These are phyloP conservation scores for Phytophthora nicotianae DNA, from an alignment of 352 stramenopile species.

Conservation along the genomic window DNA sequence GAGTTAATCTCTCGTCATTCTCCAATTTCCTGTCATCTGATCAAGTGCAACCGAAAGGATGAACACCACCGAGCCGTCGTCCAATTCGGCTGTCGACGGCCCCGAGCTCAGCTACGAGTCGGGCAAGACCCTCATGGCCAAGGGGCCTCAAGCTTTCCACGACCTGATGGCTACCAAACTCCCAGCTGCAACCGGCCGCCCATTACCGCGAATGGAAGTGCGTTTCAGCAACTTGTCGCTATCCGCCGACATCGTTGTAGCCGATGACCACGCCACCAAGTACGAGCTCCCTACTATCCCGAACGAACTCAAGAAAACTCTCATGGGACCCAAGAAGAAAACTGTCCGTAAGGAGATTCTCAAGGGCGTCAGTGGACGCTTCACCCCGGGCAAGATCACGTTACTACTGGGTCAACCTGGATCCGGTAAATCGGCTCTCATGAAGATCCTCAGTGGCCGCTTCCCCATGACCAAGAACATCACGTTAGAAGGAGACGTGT, in stretches of 20 bases:
- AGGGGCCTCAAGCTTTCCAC: slow-evolving; percentile 35
- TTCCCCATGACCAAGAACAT: slow-evolving; percentile 27
- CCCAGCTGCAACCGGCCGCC: slow-evolving; percentile 23
- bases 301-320: slow-evolving; percentile 34
- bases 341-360: slow-evolving; percentile 21
- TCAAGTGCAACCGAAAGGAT: slow-evolving; percentile 1
- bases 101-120: slow-evolving; percentile 25
- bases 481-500: slow-evolving; percentile 10
- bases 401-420: slow-evolving; percentile 17
- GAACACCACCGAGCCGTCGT: slow-evolving; percentile 15
- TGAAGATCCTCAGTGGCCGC: slow-evolving; percentile 28
- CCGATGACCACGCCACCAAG: slow-evolving; percentile 16
- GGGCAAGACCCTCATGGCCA: slow-evolving; percentile 27
- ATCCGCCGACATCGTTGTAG: slow-evolving; percentile 14
- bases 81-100: slow-evolving; percentile 10
- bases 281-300: slow-evolving; percentile 20
- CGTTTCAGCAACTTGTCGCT: slow-evolving; percentile 21
- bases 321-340: slow-evolving; percentile 31
- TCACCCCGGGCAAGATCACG: slow-evolving; percentile 24
- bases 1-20: slow-evolving; percentile 7
- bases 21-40: slow-evolving; percentile 6
- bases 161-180: slow-evolving; percentile 25
- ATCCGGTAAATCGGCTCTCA: slow-evolving; percentile 32
- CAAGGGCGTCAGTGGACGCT: slow-evolving; percentile 16
- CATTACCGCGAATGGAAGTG: slow-evolving; percentile 26